Evolutionary conservation across 768 basidiomycete species (phyloP), one percentile per base, ranked within the genome.

Genomic region (Kwoniella heveanensis): DNA sequence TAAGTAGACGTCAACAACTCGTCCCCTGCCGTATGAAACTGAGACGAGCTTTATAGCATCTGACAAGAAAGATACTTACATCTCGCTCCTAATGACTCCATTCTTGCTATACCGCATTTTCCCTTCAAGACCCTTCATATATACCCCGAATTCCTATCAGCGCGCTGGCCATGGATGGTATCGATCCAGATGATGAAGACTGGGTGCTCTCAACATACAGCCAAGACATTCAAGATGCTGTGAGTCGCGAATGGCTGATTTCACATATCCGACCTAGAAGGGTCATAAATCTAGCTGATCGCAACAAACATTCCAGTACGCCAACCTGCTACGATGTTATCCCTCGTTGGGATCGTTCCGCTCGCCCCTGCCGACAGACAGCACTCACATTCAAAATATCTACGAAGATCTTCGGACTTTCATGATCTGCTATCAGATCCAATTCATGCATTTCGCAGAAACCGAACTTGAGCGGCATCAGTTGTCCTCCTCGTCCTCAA

Each of bases 141-240:
- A 44, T 44, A 10, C 17, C 39, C 17, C 19, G 39, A 3, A 10
- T 17, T 3, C 10, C 15, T 44, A 44, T 19, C 15, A 19, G 9
- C 10, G 15, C 4, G 17, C 39, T 44, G 10, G 39, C 39, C 19
- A 44, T 44, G 39, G 9, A 44, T 44, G 39, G 19, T 17, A 44
- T 19, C 39, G 39, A 44, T 17, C 39, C 39, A 17, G 17, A 44
- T 9, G 29, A 55, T 19, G 54, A 62, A 25, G 54, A 62, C 46
- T 62, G 61, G 61, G 48, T 56, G 37, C 48, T 62, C 1, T 29
- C 54, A 13, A 29, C 54, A 27, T 56, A 62, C 29, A 44, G 55
- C 39, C 29, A 55, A 37, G 61, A 62, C 39, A 48, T 62, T 24
- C 44, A 56, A 25, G 37, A 55, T 36, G 61, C 51, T 2, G 61